Evolutionary conservation across 2,329 filamentous ascomycete species (phyloP).

Genomic region (Aspergillus phoenicis): DNA sequence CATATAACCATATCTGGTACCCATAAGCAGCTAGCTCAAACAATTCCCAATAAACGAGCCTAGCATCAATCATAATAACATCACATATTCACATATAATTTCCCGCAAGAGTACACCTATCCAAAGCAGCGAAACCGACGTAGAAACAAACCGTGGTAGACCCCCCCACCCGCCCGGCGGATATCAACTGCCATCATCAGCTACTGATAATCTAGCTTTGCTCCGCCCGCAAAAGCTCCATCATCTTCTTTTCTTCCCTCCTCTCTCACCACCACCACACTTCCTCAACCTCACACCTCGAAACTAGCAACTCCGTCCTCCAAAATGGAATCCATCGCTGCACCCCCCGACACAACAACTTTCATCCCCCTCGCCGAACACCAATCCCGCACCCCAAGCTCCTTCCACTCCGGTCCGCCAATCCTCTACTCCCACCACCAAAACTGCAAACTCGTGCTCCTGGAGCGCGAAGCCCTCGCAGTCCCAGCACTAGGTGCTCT

Average conservation of each 20-base stretch:
- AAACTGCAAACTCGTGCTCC: conserved; percentile 47
- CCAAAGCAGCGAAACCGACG: not conserved
- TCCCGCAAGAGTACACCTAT: not conserved
- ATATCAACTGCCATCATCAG: not conserved
- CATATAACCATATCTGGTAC: not conserved
- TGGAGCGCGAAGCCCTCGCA: conserved; percentile 43
- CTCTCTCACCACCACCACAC: not conserved
- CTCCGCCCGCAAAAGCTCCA: conserved; percentile 6
- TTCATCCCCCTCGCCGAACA: conserved; percentile 50
- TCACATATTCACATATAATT: not conserved
- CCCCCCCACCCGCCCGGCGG: not conserved
- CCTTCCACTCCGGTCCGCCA: conserved; percentile 51
- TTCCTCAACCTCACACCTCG: conserved; percentile 15
- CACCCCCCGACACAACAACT: conserved; percentile 41
- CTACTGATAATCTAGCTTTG: not conserved
- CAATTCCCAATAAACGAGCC: not conserved
- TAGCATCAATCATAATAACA: not conserved
- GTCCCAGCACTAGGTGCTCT: conserved; percentile 39
- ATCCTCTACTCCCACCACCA: conserved; percentile 52
- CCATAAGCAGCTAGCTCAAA: not conserved
- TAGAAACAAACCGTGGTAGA: not conserved
- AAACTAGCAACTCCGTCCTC: not conserved
- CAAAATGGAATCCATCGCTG: conserved; percentile 47
- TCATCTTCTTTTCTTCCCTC: not conserved
- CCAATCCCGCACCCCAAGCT: conserved; percentile 51